Evolutionary conservation across 345 rosid species (phyloP), one percentile per base, ranked within the genome.

Genomic region (Eucalyptus regnans): DNA sequence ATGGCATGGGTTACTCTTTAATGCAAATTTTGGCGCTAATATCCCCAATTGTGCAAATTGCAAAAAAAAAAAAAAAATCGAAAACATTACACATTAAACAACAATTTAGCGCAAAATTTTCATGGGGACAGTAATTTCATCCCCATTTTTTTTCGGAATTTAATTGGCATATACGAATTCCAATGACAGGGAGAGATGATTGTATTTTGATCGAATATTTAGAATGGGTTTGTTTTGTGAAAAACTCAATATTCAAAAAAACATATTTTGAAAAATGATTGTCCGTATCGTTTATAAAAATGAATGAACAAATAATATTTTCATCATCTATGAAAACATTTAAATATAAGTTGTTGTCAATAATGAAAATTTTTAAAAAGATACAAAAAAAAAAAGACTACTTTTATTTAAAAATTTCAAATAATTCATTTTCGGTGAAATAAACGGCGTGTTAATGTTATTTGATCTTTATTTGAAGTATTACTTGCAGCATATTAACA

Each of bases 251-350:
- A 64, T 64, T 64, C 8, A 31, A 7, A n/a, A 29, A 62, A 62
- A 6, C 4, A 6, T 64, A 29, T 14, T 31, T 7, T 1, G 0
- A 1, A 4, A 68, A 68, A 68, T 68, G 7, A 31, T 31, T 9
- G 1, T 9, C 1, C 2, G 0, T 8, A 66, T 16, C 13, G 1
- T 0, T 33, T 16, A 37, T 37, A 37, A 37, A 37, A 37, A 66
- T 15, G 20, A 66, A n/a, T 66, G 18, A 16, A 7, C 3, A 0
- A 15, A 66, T n/a, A 66, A n/a, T 15, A 1, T 66, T n/a, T 66
- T 66, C 3, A 31, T n/a, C 3, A 2, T 64, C 3, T 4, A n/a
- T n/a, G 2, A n/a, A 52, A 52, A 18, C 18, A 52, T 7, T 52
- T 52, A 52, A 52, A 52, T 52, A 52, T 52, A 52, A 52, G 2